Base-by-base conservation (phyloP, 2,329 filamentous ascomycete genomes). In the Monosporascus sp. region DNA sequence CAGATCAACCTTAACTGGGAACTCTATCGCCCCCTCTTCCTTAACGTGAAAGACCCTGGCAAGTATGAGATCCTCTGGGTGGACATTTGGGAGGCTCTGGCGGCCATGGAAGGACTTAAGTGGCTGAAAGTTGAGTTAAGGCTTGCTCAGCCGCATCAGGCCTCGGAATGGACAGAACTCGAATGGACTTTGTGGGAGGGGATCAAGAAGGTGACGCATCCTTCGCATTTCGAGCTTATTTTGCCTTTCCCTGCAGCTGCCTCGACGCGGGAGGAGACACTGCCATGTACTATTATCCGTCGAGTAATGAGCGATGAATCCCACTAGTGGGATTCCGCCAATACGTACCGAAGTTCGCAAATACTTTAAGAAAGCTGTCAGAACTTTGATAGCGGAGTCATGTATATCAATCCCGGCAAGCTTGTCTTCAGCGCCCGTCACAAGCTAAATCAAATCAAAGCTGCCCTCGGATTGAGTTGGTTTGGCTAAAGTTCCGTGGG, bases 201-300 rank as follows among this genome's bases (percentile, higher is more conserved):
- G 17, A 52, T 58, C 41, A 58, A 40, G 44, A 57, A 57, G 50
- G 55, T 57, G 45, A 58, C 56, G 38, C 44, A 52, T 38, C 56
- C 56, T 46, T 55, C 50, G 19, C 37, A 53, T 40, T 58, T 58
- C 37, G 54, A 57, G 50, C 52, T 58, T 48, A 52, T 57, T 49
- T 52, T 58, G 35, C 56, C 52, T 40, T 57, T 52, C 40, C 52
- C 56, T 38, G 55, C 56, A 37, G 56, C 52, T 35, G 52, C 27
- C 48, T 50, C 50, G 22, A 55, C 55, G 24, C 52, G 19, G 41
- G 52, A 58, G 52, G 55, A 57, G 48, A 55, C 50, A 27, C 47
- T 58, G 20, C 56, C 55, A 44, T 58, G 56, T 51, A 55, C 54
- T 41, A 52, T 55, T 43, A 52, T 54, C 40, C 56, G 54, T 22